A percentile compares a stretch with the other conserved stretches of the same genome.
Conservation (phyloP, 768 basidiomycete genomes). For the Leccinum aurantiacum region DNA sequence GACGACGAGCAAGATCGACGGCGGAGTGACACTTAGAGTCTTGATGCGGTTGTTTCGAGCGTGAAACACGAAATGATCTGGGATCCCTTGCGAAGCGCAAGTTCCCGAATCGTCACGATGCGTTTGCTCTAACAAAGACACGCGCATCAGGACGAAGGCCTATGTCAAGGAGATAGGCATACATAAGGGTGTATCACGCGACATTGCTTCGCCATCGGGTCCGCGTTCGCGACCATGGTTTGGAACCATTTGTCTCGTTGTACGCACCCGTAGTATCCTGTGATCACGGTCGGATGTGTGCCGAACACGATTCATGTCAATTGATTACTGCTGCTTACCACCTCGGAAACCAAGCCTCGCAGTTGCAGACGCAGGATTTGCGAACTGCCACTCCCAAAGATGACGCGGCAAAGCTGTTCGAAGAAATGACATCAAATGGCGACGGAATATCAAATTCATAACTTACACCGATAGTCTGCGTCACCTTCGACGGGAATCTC, state of each 20-base stretch:
- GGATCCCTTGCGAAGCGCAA: too few species aligned
- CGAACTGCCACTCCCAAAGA: slow-evolving; percentile 58
- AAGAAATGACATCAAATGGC: neutral
- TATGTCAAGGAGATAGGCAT: slow-evolving; percentile 18
- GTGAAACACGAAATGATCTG: too few species aligned
- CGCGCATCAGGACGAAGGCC: too few species aligned
- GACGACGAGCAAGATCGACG: too few species aligned
- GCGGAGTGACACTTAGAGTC: too few species aligned
- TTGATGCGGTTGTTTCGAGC: too few species aligned
- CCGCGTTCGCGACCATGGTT: slow-evolving; percentile 77
- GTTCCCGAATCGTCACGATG: too few species aligned
- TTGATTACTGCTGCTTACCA: slow-evolving; percentile 35
- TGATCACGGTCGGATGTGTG: slow-evolving; percentile 6
- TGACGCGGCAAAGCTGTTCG: slow-evolving; percentile 35
- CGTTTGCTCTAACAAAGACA: too few species aligned
- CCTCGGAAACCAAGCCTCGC: slow-evolving; percentile 51
- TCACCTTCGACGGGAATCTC: too few species aligned
- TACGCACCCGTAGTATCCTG: slow-evolving; percentile 61
- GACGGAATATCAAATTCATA: too few species aligned
- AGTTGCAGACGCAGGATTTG: slow-evolving; percentile 58
- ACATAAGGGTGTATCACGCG: slow-evolving; percentile 68
- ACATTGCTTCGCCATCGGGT: slow-evolving; percentile 76
- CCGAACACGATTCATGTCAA: neutral
- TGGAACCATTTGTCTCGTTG: slow-evolving; percentile 56
- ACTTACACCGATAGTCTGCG: too few species aligned